Evolutionary conservation across 257 asterid genomes (phyloP).

Genomic region (Coffea eugenioides): DNA sequence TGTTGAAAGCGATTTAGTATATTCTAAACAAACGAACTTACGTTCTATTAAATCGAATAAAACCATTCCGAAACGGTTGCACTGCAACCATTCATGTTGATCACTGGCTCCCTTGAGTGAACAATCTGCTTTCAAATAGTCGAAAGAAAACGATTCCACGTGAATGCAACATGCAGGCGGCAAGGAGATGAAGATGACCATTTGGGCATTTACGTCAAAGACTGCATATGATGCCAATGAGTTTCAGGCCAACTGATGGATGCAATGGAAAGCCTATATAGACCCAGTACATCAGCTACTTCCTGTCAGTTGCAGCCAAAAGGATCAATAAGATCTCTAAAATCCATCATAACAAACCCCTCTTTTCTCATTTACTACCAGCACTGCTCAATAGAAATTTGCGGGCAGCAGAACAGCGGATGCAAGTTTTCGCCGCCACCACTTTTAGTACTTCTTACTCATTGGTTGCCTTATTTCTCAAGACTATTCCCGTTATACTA

Average conservation of each 20-base stretch:
- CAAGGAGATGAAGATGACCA: neutral
- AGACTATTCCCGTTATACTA: no score
- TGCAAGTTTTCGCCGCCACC: neutral
- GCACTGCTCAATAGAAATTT: neutral
- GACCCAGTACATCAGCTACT: neutral
- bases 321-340: no score
- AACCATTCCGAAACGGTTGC: no score
- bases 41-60: no score
- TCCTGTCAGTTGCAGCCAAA: neutral
- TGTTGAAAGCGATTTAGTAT: no score
- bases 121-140: no score
- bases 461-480: neutral
- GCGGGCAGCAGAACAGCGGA: neutral
- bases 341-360: neutral
- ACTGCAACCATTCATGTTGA: no score
- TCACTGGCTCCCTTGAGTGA: no score
- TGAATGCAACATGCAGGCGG: neutral
- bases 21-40: no score
- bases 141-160: neutral
- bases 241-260: neutral
- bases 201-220: slow-evolving; percentile 1
- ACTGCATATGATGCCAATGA: neutral
- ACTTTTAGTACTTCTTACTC: neutral
- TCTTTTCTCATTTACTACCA: neutral
- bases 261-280: neutral